Percentiles rank a stretch among this genome's conserved stretches.
These are phyloP conservation scores for Dactylis glomerata DNA, from an alignment of 176 grass and related monocot species.

Conservation along the genomic window DNA sequence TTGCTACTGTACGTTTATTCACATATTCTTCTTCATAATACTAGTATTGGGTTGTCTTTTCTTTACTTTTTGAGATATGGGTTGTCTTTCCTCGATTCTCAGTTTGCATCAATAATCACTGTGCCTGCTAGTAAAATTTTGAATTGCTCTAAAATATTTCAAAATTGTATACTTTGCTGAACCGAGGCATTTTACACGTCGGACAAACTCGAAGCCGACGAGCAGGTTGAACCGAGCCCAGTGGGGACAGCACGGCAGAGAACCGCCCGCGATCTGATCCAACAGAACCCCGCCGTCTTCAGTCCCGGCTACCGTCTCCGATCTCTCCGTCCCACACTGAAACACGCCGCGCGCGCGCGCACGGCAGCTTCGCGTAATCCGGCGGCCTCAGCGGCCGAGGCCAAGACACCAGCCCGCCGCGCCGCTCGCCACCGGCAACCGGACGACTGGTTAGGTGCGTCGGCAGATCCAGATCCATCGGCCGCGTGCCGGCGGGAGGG, in stretches of 20 bases:
- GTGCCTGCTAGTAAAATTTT: too few species aligned
- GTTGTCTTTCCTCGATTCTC: too few species aligned
- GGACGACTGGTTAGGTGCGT: background rate
- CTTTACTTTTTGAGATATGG: too few species aligned
- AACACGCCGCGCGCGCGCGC: background rate
- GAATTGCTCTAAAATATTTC: too few species aligned
- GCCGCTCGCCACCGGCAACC: background rate
- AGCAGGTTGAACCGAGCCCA: background rate
- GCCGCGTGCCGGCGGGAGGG: background rate
- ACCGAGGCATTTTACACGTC: background rate
- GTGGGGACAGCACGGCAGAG: background rate
- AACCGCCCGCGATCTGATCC: background rate
- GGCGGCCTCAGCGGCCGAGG: background rate
- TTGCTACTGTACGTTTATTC: too few species aligned
- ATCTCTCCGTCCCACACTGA: background rate
- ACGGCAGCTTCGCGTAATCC: background rate
- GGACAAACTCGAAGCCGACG: background rate
- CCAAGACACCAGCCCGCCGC: background rate
- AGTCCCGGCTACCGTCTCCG: background rate
- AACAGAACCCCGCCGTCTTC: background rate
- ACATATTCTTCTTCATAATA: too few species aligned
- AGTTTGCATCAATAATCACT: too few species aligned
- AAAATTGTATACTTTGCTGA: too few species aligned
- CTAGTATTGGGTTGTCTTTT: too few species aligned
- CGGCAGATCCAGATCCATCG: conserved; percentile 22